Base-by-base conservation (phyloP, 2,329 filamentous ascomycete species). In the Gaeumannomyces tritici region DNA sequence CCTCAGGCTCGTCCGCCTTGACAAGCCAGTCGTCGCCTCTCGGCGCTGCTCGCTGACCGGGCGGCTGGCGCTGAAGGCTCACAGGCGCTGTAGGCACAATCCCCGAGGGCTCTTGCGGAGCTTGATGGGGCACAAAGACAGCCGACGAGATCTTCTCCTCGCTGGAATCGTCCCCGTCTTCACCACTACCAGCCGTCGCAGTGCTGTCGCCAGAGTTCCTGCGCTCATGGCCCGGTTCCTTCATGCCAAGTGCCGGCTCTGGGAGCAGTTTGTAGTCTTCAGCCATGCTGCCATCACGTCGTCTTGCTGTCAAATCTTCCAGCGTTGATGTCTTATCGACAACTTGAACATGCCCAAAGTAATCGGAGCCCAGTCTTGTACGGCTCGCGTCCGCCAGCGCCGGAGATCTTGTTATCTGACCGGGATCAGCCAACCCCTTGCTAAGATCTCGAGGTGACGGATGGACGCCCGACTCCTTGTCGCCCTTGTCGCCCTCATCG, bases 111-210 rank as follows among this genome's bases (percentile, higher is more conserved):
- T 62, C 61, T 27, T 61, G 29, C 55, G 79, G 73, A 57, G 80
- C 81, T 68, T 90, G 86, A 76, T 93, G 90, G 55, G 90, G 90
- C 59, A 92, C 80, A 71, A 95, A 95, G 55, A 92, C 81, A 28
- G 90, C 90, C 35, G 89, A 93, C n/a, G 89, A 91, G 65, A 95
- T 92, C 73, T 93, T 90, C 73, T 95, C 90, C 71, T 90, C 87
- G 63, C 90, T 88, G 18, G 89, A 92, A 63, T 85, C 82, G 55
- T 85, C 82, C 24, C 76, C 79, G 57, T 83, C 80, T 65, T 80
- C 78, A 59, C 73, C 71, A 58, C 71, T 73, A 60, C 76, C 75
- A 59, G 74, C 71, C 65, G 66, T 68, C 51, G 76, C 76, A 60
- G 73, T 73, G 63, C 72, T 75, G 65, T 73, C 75, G 67, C 71